Conservation (phyloP, 179 eudicot species). For the Carnegiea gigantea region DNA sequence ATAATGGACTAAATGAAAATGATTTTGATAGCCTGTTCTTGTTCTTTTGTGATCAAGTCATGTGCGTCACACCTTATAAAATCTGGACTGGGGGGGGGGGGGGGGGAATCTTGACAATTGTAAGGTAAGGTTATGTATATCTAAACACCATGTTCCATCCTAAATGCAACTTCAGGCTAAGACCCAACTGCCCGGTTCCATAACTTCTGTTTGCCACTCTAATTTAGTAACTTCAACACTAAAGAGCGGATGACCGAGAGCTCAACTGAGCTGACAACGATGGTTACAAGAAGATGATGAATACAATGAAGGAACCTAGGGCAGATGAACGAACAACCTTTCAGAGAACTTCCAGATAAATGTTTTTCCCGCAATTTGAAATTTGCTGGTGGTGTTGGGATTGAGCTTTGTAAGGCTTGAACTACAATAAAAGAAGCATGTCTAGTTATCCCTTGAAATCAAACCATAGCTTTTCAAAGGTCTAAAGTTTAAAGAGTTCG, state of each 20-base stretch:
- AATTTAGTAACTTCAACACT: too few relatives aligned
- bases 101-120: too few relatives aligned
- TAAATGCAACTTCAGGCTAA: too few relatives aligned
- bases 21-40: too few relatives aligned
- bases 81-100: too few relatives aligned
- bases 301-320: neutral
- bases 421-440: conserved; percentile 45
- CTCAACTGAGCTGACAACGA: neutral
- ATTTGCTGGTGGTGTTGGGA: conserved; percentile 48
- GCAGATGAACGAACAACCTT: conserved; percentile 51
- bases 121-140: too few relatives aligned
- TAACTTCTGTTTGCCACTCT: too few relatives aligned
- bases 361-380: conserved; percentile 83
- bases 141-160: too few relatives aligned
- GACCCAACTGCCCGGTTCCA: neutral
- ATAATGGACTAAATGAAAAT: too few relatives aligned
- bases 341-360: conserved; percentile 84
- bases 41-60: too few relatives aligned
- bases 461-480: neutral
- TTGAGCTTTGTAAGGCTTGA: conserved; percentile 69
- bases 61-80: too few relatives aligned
- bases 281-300: neutral
- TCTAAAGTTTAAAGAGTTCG: neutral
- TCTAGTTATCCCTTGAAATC: conserved; percentile 6
- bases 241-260: too few relatives aligned